Evolutionary conservation across 306 rosid species (phyloP).

Genomic region (Crotalaria pallida): DNA sequence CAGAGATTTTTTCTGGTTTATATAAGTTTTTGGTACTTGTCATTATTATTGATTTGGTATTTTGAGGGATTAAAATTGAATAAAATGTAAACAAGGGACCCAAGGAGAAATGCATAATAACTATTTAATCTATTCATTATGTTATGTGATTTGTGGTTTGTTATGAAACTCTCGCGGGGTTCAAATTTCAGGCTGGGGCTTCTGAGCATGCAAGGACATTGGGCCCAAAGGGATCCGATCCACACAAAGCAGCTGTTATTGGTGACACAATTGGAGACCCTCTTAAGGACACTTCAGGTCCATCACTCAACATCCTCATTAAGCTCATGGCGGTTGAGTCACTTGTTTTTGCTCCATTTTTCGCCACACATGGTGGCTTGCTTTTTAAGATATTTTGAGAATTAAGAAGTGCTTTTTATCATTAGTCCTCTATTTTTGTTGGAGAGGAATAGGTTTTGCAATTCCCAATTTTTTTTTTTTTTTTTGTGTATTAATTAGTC

Average conservation of each 20-base stretch:
- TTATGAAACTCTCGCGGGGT: not conserved
- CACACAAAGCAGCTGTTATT: conserved; percentile 83
- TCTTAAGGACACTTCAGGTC: conserved; percentile 69
- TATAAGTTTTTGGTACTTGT: too few relatives aligned
- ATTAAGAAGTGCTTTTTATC: conserved; percentile 9
- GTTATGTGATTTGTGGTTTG: not conserved
- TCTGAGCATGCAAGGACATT: conserved; percentile 67
- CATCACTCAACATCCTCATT: conserved; percentile 68
- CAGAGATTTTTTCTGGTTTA: not conserved
- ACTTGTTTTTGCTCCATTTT: conserved; percentile 36
- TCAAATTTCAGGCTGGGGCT: conserved; percentile 45
- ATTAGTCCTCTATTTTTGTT: not conserved
- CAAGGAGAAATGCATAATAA: too few relatives aligned
- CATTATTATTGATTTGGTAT: too few relatives aligned
- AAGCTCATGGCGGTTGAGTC: conserved; percentile 79
- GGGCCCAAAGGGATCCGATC: conserved; percentile 67
- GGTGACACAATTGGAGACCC: conserved; percentile 83
- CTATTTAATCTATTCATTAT: too few relatives aligned
- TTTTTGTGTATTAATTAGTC: conserved; percentile 22
- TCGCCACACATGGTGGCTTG: conserved; percentile 69
- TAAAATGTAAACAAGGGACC: too few relatives aligned
- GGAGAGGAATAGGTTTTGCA: not conserved
- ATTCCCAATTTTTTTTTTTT: not conserved
- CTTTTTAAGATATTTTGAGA: conserved; percentile 55
- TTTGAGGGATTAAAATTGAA: too few relatives aligned